Conservation (phyloP, 345 rosid genomes). For the Toxicodendron radicans region DNA sequence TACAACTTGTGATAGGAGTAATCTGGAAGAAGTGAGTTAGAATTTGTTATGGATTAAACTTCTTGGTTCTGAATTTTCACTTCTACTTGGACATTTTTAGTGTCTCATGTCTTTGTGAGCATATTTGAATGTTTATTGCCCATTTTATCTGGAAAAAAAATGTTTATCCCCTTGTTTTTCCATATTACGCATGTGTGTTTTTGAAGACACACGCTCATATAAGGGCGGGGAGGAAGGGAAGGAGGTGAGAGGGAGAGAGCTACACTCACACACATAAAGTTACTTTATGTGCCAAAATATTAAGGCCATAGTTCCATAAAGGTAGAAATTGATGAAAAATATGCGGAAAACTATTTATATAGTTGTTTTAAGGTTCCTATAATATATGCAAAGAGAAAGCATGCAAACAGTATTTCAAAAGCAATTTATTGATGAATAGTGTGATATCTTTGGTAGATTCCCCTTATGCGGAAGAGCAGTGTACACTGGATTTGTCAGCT, state of each 20-base stretch:
- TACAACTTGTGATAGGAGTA: not conserved
- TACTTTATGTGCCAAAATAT: not conserved
- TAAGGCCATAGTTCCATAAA: not conserved
- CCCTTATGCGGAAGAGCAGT: not conserved
- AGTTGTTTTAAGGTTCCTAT: not conserved
- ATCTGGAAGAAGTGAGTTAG: not conserved
- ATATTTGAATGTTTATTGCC: too few species aligned
- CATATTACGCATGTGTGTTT: not conserved
- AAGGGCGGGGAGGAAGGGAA: not conserved
- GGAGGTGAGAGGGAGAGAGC: not conserved
- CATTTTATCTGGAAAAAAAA: too few species aligned
- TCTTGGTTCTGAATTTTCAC: not conserved
- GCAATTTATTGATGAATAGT: not conserved
- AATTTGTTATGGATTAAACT: conserved; percentile 1
- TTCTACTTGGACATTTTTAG: not conserved
- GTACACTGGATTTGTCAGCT: not conserved
- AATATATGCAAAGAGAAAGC: not conserved
- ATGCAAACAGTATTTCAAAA: not conserved
- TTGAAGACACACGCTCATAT: not conserved
- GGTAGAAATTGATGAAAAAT: not conserved
- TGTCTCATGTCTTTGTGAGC: not conserved
- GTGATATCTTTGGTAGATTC: not conserved
- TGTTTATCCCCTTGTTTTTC: not conserved
- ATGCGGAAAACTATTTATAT: not conserved
- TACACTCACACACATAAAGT: not conserved